Percentiles rank a stretch among this genome's conserved stretches.
Evolutionary conservation across 495 filamentous ascomycete genomes (phyloP).

Genomic region (Aspergillus avenaceus): DNA sequence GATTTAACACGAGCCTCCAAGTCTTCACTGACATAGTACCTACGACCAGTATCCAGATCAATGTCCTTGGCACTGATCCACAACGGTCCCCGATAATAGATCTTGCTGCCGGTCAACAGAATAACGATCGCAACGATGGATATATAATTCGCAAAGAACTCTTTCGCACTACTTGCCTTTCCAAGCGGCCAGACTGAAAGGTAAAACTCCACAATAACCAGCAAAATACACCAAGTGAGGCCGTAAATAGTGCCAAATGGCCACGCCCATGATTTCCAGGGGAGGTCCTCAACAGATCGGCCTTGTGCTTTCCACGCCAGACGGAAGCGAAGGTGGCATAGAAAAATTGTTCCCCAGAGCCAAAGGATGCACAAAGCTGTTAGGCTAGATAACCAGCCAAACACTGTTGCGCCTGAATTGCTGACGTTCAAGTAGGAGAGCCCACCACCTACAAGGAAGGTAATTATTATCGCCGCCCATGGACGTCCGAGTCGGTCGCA

Average conservation of each 20-base stretch:
- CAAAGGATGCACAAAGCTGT: slow-evolving; percentile 53
- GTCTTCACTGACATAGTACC: slow-evolving; percentile 13
- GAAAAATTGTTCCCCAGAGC: slow-evolving; percentile 52
- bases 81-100: slow-evolving; percentile 22
- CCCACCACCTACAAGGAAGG: slow-evolving; percentile 40
- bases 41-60: slow-evolving; percentile 20
- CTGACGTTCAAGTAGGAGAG: slow-evolving; percentile 49
- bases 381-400: slow-evolving; percentile 56
- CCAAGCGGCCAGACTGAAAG: slow-evolving; percentile 21
- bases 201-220: slow-evolving; percentile 26
- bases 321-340: slow-evolving; percentile 58
- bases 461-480: slow-evolving; percentile 34
- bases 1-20: not conserved
- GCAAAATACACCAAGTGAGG: slow-evolving; percentile 21
- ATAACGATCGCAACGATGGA: slow-evolving; percentile 20
- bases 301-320: slow-evolving; percentile 61
- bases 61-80: slow-evolving; percentile 27
- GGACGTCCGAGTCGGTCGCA: slow-evolving; percentile 51
- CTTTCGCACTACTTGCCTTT: slow-evolving; percentile 11
- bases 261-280: slow-evolving; percentile 48
- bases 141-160: slow-evolving; percentile 29
- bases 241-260: slow-evolving; percentile 20
- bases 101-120: slow-evolving; percentile 13
- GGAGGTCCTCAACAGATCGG: slow-evolving; percentile 58
- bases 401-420: slow-evolving; percentile 42